Conservation (phyloP, 306 rosid genomes). For the Vicia sativa region DNA sequence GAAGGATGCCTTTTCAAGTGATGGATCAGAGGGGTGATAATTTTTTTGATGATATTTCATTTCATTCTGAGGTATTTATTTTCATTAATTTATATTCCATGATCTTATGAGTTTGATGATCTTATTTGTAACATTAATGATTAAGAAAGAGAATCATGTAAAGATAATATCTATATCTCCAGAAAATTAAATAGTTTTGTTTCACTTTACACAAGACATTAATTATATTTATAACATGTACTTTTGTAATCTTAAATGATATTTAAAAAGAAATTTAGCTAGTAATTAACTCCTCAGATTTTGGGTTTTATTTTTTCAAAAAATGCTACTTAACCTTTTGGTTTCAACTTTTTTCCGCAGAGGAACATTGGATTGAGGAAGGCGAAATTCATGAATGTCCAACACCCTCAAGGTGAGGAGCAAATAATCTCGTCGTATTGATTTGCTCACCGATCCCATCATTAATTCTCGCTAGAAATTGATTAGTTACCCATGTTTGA, state of each 20-base stretch:
- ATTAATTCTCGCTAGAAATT: not conserved
- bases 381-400: constrained; percentile 51
- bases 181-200: not conserved
- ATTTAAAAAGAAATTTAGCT: not conserved
- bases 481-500: no score
- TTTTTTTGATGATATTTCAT: constrained; percentile 61
- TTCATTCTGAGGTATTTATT: constrained; percentile 57
- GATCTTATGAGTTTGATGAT: constrained; percentile 22
- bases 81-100: not conserved
- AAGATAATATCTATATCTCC: not conserved
- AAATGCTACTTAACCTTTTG: not conserved
- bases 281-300: not conserved
- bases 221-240: constrained; percentile 4
- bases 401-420: constrained; percentile 56
- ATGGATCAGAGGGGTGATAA: constrained; percentile 70
- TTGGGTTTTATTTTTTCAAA: constrained; percentile 2
- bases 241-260: constrained; percentile 1
- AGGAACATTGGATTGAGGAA: constrained; percentile 55
- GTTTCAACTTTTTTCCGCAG: constrained; percentile 46
- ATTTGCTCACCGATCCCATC: constrained; percentile 26
- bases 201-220: constrained; percentile 16
- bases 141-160: constrained; percentile 2
- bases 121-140: constrained; percentile 14
- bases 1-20: constrained; percentile 73
- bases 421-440: constrained; percentile 9